phyloP scores from a whole-genome alignment of 345 rosid genomes.

The Citrus sinensis region DNA sequence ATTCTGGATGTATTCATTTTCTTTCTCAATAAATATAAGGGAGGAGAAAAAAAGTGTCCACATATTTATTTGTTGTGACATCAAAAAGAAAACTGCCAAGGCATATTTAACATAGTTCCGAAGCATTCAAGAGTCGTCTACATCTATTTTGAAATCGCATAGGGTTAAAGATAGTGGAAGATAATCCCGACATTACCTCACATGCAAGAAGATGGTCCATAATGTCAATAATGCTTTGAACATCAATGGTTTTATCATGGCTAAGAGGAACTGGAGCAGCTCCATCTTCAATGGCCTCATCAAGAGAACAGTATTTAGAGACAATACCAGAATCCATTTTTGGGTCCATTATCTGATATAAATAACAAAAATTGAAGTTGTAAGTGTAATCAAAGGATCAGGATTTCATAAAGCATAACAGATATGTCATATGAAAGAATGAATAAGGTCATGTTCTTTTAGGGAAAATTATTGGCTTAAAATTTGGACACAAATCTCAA shows the following conservation, averaged over 20 bases:
- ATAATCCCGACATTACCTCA: conserved; percentile 55
- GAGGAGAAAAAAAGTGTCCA: background rate
- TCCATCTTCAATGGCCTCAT: conserved; percentile 92
- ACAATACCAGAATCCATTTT: conserved; percentile 98
- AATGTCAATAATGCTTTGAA: conserved; percentile 74
- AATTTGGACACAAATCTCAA: background rate
- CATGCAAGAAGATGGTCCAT: conserved; percentile 95
- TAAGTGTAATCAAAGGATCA: background rate
- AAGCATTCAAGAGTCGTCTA: background rate
- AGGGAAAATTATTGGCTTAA: background rate
- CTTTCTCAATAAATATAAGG: background rate
- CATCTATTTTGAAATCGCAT: background rate
- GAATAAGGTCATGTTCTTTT: background rate
- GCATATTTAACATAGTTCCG: background rate
- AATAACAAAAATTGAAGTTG: conserved; percentile 6
- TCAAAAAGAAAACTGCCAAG: background rate
- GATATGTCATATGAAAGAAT: background rate
- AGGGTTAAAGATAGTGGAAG: background rate
- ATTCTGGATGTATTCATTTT: background rate
- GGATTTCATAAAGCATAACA: background rate
- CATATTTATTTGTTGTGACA: background rate
- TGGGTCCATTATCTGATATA: conserved; percentile 91
- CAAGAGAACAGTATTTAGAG: conserved; percentile 68
- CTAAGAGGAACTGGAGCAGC: conserved; percentile 82
- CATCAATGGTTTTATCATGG: conserved; percentile 57